A percentile compares a stretch with the other conserved stretches of the same genome.
These are phyloP conservation scores for Lavandula angustifolia DNA, from an alignment of 257 asterid genomes.

Conservation along the genomic window DNA sequence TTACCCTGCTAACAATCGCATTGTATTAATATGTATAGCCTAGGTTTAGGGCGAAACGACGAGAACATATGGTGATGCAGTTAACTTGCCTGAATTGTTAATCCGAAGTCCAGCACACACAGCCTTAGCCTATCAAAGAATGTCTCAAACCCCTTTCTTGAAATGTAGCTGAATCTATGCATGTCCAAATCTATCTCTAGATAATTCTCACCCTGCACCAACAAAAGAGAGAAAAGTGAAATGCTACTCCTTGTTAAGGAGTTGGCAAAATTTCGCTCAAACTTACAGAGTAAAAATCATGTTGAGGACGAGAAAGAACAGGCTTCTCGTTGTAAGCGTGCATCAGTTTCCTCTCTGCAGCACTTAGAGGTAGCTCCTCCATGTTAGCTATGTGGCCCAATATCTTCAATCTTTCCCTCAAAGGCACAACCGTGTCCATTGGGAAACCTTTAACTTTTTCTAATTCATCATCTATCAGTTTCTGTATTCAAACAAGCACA, in stretches of 20 bases:
- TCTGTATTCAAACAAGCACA: slow-evolving; percentile 43
- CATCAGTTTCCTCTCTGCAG: slow-evolving; percentile 92
- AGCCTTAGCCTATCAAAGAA: slow-evolving; percentile 71
- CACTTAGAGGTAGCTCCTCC: slow-evolving; percentile 81
- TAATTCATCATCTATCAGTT: slow-evolving; percentile 67
- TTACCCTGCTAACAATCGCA: slow-evolving; percentile 57
- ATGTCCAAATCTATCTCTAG: slow-evolving; percentile 85
- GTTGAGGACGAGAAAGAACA: slow-evolving; percentile 98
- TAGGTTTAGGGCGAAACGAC: background rate
- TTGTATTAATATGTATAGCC: slow-evolving; percentile 8
- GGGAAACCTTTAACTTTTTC: slow-evolving; percentile 85
- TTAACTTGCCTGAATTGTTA: slow-evolving; percentile 77
- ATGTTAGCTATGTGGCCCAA: slow-evolving; percentile 83
- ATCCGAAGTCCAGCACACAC: slow-evolving; percentile 76
- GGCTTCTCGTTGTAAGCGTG: slow-evolving; percentile 93
- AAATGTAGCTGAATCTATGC: slow-evolving; percentile 89
- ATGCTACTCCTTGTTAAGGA: background rate
- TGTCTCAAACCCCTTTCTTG: slow-evolving; percentile 76
- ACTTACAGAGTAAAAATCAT: slow-evolving; percentile 69
- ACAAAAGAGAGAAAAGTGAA: background rate
- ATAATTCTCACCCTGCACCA: slow-evolving; percentile 69
- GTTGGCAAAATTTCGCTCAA: background rate
- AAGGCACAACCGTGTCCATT: slow-evolving; percentile 58
- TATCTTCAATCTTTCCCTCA: slow-evolving; percentile 87
- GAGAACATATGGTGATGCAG: background rate